Percentiles rank a stretch among this genome's conserved stretches.
These are phyloP conservation scores for Meredithiella fracta DNA, from an alignment of 2,329 filamentous ascomycete genomes.

Conservation along the genomic window DNA sequence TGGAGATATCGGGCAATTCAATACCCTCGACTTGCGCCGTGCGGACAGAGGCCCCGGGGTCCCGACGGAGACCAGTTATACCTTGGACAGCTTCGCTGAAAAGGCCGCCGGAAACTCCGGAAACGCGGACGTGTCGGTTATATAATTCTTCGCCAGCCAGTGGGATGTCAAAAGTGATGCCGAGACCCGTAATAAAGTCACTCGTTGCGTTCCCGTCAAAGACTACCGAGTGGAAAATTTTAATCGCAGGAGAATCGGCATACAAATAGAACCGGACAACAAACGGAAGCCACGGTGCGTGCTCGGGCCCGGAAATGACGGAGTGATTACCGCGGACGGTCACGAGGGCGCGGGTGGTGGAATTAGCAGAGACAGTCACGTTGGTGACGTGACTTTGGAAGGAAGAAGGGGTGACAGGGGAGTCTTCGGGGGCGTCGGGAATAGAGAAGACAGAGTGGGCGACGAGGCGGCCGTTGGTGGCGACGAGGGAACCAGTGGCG, in stretches of 20 bases:
- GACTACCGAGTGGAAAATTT: slow-evolving; percentile 38
- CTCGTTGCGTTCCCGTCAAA: slow-evolving; percentile 33
- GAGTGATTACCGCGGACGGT: slow-evolving; percentile 27
- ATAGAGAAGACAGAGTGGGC: slow-evolving; percentile 35
- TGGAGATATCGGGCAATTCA: slow-evolving; percentile 26
- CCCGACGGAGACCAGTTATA: slow-evolving; percentile 39
- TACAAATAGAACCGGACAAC: slow-evolving; percentile 40
- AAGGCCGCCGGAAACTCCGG: slow-evolving; percentile 37
- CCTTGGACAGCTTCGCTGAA: slow-evolving; percentile 42
- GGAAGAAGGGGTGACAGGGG: slow-evolving; percentile 25
- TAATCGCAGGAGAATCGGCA: slow-evolving; percentile 36
- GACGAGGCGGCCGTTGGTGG: slow-evolving; percentile 32
- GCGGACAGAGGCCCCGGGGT: slow-evolving; percentile 33
- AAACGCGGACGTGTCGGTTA: slow-evolving; percentile 41
- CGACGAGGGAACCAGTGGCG: slow-evolving; percentile 27
- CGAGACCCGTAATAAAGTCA: slow-evolving; percentile 38
- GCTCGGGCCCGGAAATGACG: slow-evolving; percentile 12
- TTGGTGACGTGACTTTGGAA: slow-evolving; percentile 36
- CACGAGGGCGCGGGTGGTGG: slow-evolving; percentile 29
- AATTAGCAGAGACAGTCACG: slow-evolving; percentile 28
- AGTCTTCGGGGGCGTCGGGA: slow-evolving; percentile 24
- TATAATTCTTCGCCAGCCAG: slow-evolving; percentile 35
- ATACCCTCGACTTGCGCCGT: slow-evolving; percentile 33
- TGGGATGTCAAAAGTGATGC: slow-evolving; percentile 38
- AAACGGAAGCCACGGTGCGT: slow-evolving; percentile 36